These are phyloP conservation scores for Picochlorum sp. DNA, from an alignment of 139 green algal species.

Conservation along the genomic window DNA sequence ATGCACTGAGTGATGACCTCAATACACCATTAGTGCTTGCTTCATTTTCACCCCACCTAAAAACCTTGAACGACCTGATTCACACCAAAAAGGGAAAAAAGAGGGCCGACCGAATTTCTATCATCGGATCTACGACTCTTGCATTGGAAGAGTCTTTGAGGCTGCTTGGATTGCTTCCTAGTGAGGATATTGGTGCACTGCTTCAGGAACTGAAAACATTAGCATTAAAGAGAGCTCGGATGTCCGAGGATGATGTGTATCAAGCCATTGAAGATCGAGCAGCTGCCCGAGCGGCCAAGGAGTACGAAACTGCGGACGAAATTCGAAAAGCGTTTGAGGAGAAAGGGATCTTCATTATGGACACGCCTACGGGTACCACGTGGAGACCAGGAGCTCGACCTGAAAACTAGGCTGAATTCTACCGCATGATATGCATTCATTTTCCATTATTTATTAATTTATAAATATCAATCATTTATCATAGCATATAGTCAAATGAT, in stretches of 20 bases:
- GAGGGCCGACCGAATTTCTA: conserved; percentile 14
- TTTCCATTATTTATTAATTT: background rate
- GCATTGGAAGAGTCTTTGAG: conserved; percentile 22
- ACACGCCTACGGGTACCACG: conserved; percentile 52
- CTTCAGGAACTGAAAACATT: conserved; percentile 44
- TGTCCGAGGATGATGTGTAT: conserved; percentile 58
- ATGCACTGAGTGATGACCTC: conserved; percentile 74
- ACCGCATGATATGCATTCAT: background rate
- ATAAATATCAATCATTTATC: too few relatives aligned
- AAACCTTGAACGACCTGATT: conserved; percentile 70
- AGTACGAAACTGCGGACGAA: conserved; percentile 63
- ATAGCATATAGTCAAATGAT: too few relatives aligned
- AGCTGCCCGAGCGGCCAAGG: conserved; percentile 48
- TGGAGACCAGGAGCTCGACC: conserved; percentile 48
- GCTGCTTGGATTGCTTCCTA: conserved; percentile 21
- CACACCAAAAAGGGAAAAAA: conserved; percentile 53
- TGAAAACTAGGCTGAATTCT: too few relatives aligned
- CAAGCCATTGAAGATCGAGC: conserved; percentile 32
- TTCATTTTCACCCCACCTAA: conserved; percentile 65
- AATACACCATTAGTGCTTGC: conserved; percentile 71
- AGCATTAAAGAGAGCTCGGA: conserved; percentile 51
- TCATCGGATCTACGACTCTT: conserved; percentile 14
- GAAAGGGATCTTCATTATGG: conserved; percentile 62
- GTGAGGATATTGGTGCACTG: conserved; percentile 2
- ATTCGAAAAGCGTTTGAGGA: conserved; percentile 41